Evolutionary conservation across 2,329 filamentous ascomycete species (phyloP).

Genomic region (Colletotrichum cuscutae): DNA sequence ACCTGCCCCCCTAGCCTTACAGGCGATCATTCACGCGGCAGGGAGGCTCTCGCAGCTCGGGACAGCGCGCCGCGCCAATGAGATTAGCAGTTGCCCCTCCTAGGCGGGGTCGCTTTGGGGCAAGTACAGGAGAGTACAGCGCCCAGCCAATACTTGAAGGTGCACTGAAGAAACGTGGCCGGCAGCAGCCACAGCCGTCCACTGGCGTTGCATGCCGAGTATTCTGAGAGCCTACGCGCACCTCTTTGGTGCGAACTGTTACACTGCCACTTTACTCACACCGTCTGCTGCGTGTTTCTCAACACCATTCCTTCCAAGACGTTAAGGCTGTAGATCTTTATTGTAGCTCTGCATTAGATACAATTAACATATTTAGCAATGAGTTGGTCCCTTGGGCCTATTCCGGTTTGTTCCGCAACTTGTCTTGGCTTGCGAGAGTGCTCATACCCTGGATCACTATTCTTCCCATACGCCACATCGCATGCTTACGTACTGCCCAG

Average conservation of each 20-base stretch:
- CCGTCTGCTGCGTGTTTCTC: conserved; percentile 24
- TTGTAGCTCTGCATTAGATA: neutral
- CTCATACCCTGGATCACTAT: neutral
- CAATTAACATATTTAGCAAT: neutral
- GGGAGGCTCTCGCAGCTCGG: conserved; percentile 26
- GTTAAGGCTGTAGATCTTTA: neutral
- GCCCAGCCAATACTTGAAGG: neutral
- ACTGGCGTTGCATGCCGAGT: neutral
- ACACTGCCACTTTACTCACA: conserved; percentile 1
- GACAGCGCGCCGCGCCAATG: conserved; percentile 24
- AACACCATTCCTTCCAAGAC: conserved; percentile 16
- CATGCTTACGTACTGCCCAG: neutral
- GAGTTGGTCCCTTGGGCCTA: neutral
- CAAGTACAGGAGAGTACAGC: conserved; percentile 7
- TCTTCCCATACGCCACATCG: neutral
- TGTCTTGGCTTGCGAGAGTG: neutral
- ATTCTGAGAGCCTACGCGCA: neutral
- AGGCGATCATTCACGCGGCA: conserved; percentile 18
- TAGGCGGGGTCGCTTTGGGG: neutral
- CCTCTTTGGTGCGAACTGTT: neutral
- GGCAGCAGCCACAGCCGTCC: conserved; percentile 22
- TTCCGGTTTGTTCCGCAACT: conserved; percentile 15
- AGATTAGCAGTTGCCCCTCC: neutral
- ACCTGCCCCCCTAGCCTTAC: neutral
- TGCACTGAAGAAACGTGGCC: conserved; percentile 24